phyloP scores from a whole-genome alignment of 2,329 filamentous ascomycete genomes.

The Cladobotryum protrusum region DNA sequence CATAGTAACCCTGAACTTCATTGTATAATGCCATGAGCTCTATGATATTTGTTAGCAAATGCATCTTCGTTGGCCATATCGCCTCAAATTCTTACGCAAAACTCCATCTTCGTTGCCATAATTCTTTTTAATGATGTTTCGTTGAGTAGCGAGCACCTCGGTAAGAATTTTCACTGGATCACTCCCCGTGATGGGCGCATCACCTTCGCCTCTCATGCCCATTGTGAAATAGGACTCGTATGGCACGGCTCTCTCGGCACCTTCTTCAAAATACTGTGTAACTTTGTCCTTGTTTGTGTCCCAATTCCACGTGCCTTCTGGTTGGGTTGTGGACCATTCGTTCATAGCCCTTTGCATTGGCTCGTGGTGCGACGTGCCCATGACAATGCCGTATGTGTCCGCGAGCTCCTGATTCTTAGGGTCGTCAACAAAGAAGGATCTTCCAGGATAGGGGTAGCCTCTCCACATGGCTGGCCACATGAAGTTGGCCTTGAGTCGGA shows the following conservation, averaged over 20 bases:
- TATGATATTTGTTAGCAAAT: conserved; percentile 15
- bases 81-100: conserved; percentile 28
- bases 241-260: conserved; percentile 45
- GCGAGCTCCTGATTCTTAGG: conserved; percentile 51
- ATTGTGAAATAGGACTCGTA: conserved; percentile 55
- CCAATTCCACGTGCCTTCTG: conserved; percentile 54
- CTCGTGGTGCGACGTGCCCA: conserved; percentile 60
- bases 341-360: conserved; percentile 57
- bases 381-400: conserved; percentile 57
- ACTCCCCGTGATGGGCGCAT: conserved; percentile 43
- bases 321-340: conserved; percentile 33
- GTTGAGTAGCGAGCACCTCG: conserved; percentile 49
- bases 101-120: conserved; percentile 39
- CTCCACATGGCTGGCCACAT: conserved; percentile 64
- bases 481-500: conserved; percentile 56
- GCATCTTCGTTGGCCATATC: conserved; percentile 6
- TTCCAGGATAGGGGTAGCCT: conserved; percentile 38
- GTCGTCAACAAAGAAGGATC: conserved; percentile 59
- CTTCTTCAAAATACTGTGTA: conserved; percentile 50
- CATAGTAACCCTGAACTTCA: conserved; percentile 58
- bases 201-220: conserved; percentile 54
- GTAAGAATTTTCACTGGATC: conserved; percentile 47
- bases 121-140: conserved; percentile 46
- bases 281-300: conserved; percentile 49
- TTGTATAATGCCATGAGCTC: conserved; percentile 62